A percentile compares a stretch with the other conserved stretches of the same genome.
These are phyloP conservation scores for Monosporozyma unispora DNA, from an alignment of 805 yeast species.

Conservation along the genomic window DNA sequence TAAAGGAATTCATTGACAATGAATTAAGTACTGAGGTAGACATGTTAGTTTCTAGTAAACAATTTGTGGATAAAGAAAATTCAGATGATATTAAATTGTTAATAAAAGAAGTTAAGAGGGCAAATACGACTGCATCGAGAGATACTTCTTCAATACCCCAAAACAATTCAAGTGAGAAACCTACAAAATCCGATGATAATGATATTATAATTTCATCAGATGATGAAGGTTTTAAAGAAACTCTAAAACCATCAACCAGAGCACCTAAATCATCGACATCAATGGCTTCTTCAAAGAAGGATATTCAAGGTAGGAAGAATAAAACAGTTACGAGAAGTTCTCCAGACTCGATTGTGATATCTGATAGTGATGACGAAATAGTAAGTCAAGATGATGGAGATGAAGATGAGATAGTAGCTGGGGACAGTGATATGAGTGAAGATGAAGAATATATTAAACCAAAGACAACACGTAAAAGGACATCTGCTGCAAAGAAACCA, in stretches of 20 bases:
- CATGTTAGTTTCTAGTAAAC: slow-evolving; percentile 37
- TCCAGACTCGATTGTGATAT: slow-evolving; percentile 1
- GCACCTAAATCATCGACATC: neutral
- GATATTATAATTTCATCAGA: neutral
- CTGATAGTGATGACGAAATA: slow-evolving; percentile 6
- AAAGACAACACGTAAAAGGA: neutral
- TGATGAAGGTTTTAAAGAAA: neutral
- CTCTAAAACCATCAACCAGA: neutral
- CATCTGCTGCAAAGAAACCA: slow-evolving; percentile 7
- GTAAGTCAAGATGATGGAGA: slow-evolving; percentile 3
- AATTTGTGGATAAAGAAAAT: slow-evolving; percentile 32
- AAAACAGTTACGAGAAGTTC: neutral
- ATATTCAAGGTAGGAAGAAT: neutral
- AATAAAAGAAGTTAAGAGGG: slow-evolving; percentile 35
- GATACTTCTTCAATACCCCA: neutral
- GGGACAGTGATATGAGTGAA: slow-evolving; percentile 9
- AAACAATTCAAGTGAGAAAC: neutral
- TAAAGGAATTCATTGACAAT: slow-evolving; percentile 51
- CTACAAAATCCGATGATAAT: neutral
- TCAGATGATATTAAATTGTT: slow-evolving; percentile 36
- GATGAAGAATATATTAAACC: slow-evolving; percentile 9
- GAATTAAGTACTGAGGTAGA: slow-evolving; percentile 48
- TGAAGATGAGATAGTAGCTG: slow-evolving; percentile 6
- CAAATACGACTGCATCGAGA: slow-evolving; percentile 13
- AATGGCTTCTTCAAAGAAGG: neutral